phyloP scores from a whole-genome alignment of 345 rosid species.

The Sonneratia alba region DNA sequence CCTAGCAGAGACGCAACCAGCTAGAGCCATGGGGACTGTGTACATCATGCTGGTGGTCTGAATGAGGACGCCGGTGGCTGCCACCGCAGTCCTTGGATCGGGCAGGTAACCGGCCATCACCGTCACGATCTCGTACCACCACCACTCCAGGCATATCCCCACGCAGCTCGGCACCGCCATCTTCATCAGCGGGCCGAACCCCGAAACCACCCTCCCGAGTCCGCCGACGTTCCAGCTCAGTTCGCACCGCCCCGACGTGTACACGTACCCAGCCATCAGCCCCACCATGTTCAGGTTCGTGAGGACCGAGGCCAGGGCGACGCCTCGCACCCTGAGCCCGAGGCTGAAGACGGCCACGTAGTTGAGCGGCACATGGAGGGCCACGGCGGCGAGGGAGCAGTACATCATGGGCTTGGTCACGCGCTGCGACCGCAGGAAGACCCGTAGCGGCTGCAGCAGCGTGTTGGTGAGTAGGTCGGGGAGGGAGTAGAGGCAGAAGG shows the following conservation, averaged over 20 bases:
- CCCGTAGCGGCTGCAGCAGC: slow-evolving; percentile 73
- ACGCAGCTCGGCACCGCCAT: slow-evolving; percentile 92
- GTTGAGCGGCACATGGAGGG: slow-evolving; percentile 78
- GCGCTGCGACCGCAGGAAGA: slow-evolving; percentile 74
- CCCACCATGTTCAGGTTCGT: slow-evolving; percentile 80
- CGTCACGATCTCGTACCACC: slow-evolving; percentile 98
- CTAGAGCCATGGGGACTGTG: slow-evolving; percentile 96
- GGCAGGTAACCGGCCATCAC: slow-evolving; percentile 81
- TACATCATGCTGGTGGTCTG: slow-evolving; percentile 99
- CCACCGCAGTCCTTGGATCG: slow-evolving; percentile 76
- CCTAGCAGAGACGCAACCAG: slow-evolving; percentile 97
- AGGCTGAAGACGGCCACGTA: slow-evolving; percentile 48
- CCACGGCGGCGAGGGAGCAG: slow-evolving; percentile 69
- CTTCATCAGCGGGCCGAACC: slow-evolving; percentile 61
- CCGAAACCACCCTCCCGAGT: slow-evolving; percentile 36
- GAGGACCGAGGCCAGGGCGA: slow-evolving; percentile 85
- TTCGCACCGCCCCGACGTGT: slow-evolving; percentile 49
- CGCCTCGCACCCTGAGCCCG: slow-evolving; percentile 78
- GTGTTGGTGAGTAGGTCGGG: slow-evolving; percentile 92
- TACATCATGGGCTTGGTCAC: slow-evolving; percentile 97
- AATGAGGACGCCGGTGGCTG: slow-evolving; percentile 87
- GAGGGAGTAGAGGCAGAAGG: slow-evolving; percentile 69
- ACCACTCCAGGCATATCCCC: slow-evolving; percentile 98
- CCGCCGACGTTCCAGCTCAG: slow-evolving; percentile 36
- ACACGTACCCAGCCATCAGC: slow-evolving; percentile 69